phyloP scores from a whole-genome alignment of 371 early-diverging fungal genomes.

The Apophysomyces elegans region DNA sequence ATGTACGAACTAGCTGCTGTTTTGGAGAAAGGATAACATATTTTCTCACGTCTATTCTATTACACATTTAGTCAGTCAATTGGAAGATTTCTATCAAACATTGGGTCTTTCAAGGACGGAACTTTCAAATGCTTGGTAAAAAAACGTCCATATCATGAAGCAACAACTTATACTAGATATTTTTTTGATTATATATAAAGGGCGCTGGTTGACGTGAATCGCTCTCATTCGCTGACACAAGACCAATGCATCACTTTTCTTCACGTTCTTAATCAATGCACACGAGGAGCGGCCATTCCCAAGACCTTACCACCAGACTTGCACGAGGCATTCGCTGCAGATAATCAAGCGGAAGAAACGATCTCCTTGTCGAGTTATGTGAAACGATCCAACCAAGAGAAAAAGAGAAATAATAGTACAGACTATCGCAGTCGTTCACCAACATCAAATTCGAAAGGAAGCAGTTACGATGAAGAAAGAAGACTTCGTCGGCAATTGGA shows the following conservation, averaged over 20 bases:
- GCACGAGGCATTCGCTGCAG: conserved; percentile 23
- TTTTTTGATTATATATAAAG: conserved; percentile 11
- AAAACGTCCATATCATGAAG: no score
- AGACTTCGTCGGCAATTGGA: conserved; percentile 10
- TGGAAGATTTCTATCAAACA: conserved; percentile 52
- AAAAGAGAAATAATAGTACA: not conserved
- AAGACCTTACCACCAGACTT: conserved; percentile 24
- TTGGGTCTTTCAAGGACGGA: conserved; percentile 49
- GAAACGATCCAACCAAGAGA: conserved; percentile 48
- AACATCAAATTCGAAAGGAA: not conserved
- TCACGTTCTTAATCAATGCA: conserved; percentile 52
- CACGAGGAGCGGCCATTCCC: conserved; percentile 21
- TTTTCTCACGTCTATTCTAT: not conserved
- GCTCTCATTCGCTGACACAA: conserved; percentile 47
- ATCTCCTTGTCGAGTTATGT: conserved; percentile 52
- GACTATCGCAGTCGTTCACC: not conserved
- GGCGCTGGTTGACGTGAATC: conserved; percentile 52
- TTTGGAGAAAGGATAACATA: not conserved
- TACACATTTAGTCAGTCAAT: conserved; percentile 36
- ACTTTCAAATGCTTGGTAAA: conserved; percentile 49
- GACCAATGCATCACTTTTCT: conserved; percentile 54
- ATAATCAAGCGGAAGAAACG: conserved; percentile 33
- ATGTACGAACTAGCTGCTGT: conserved; percentile 32
- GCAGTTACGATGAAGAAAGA: conserved; percentile 3
- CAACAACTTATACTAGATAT: not conserved